Base-by-base conservation (phyloP, 441 rosid species). In the Metrosideros polymorpha region DNA sequence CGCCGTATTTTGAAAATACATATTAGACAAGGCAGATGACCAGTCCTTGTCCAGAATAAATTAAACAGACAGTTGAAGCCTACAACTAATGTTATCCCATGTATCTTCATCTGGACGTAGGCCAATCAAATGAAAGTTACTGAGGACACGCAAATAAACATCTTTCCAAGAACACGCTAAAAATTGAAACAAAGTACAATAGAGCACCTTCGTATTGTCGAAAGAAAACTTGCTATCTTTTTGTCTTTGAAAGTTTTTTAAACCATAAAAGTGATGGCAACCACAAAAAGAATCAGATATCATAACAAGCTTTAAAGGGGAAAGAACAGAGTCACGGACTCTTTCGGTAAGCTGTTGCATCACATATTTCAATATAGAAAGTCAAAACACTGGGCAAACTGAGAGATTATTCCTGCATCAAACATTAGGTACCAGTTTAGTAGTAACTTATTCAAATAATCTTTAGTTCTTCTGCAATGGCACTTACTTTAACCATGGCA, bases 401-500 rank as follows among this genome's bases (percentile, higher is more conserved):
- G 79, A 71, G 47, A 66, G 79, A 19, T 71, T 19, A 71, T 71
- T 22, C 79, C 43, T 12, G 25, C 43, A 66, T 66, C 4, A 19
- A 35, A 13, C 27, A 66, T 66, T 47, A 0, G 79, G 45, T 35
- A 71, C 47, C 47, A 35, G n/a, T 22, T 66, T 71, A 24, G 22
- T 22, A 22, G 43, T 43, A 76, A 77, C 22, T 4, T 54, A 12
- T 54, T 3, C 19, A 82, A 29, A 18, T 10, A 25, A 15, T n/a
- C 18, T 30, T 14, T n/a, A n/a, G 24, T 82, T 30, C 27, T 29
- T 47, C n/a, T 30, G 52, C n/a, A 51, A 84, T 45, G 39, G 51
- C 75, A 29, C 92, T 91, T 90, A 94, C 96, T 63, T 94, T 94
- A 57, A 94, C 95, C 96, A 93, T 94, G 51, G 96, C 96, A 89